Percentiles rank a stretch among this genome's conserved stretches.
Evolutionary conservation across 495 filamentous ascomycete species (phyloP).

Genomic region (Daldinia concentrica): DNA sequence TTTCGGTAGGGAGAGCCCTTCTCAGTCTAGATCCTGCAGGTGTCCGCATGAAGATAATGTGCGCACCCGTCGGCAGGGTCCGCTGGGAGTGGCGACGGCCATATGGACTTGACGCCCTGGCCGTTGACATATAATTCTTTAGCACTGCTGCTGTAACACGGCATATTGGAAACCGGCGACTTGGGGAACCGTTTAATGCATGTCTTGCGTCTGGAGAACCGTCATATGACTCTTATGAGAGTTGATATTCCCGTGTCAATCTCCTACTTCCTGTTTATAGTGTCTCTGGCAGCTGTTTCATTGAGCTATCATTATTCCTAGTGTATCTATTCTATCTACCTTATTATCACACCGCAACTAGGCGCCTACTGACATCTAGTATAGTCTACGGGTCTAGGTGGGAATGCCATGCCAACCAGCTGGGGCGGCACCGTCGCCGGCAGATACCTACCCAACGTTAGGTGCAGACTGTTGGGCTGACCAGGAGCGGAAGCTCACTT

Average conservation of each 20-base stretch:
- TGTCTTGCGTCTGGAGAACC: constrained; percentile 20
- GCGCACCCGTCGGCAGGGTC: background rate
- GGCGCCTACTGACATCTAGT: background rate
- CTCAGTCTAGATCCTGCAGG: constrained; percentile 6
- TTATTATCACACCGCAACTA: background rate
- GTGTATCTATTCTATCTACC: background rate
- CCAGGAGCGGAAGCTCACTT: background rate
- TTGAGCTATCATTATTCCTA: background rate
- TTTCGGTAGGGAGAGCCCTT: background rate
- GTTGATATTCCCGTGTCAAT: background rate
- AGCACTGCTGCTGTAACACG: constrained; percentile 20
- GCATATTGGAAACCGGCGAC: constrained; percentile 21
- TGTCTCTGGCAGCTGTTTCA: background rate
- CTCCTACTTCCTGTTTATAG: constrained; percentile 8
- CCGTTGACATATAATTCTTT: background rate
- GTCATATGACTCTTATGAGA: constrained; percentile 28
- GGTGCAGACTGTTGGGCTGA: constrained; percentile 5
- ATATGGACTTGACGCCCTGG: background rate
- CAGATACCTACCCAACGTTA: constrained; percentile 9
- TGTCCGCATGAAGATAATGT: background rate
- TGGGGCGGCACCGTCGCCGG: background rate
- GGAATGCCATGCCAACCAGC: background rate
- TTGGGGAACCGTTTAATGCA: constrained; percentile 7
- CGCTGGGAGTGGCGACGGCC: background rate
- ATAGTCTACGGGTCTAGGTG: background rate